Evolutionary conservation across 805 yeast genomes (phyloP).

Genomic region (Sugiyamaella boreocaroliniensis): DNA sequence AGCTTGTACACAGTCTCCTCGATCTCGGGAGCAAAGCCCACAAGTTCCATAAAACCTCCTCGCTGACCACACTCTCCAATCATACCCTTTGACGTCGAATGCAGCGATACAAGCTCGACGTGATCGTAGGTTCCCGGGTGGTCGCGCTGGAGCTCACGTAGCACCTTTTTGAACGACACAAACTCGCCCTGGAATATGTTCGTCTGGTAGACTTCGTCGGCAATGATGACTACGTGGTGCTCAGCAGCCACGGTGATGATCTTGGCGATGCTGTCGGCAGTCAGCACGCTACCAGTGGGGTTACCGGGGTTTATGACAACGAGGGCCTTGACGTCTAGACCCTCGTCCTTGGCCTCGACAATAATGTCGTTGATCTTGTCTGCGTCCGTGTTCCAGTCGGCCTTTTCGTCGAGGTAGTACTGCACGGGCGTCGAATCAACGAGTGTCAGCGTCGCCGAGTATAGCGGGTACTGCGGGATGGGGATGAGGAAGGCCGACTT

Average conservation of each 20-base stretch:
- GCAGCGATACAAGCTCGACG: slow-evolving; percentile 87
- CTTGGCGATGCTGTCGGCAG: slow-evolving; percentile 57
- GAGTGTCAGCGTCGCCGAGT: slow-evolving; percentile 88
- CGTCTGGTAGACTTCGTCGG: slow-evolving; percentile 97
- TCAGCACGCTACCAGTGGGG: slow-evolving; percentile 88
- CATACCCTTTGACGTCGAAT: slow-evolving; percentile 97
- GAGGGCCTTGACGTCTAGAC: slow-evolving; percentile 57
- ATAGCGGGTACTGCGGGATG: slow-evolving; percentile 95
- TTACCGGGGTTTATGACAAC: slow-evolving; percentile 98
- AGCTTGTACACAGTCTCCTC: slow-evolving; percentile 69
- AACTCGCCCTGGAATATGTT: slow-evolving; percentile 80
- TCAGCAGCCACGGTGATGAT: slow-evolving; percentile 76
- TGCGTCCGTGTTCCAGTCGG: slow-evolving; percentile 80
- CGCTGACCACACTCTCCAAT: slow-evolving; percentile 99
- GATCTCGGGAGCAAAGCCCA: slow-evolving; percentile 70
- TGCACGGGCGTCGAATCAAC: slow-evolving; percentile 79
- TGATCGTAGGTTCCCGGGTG: slow-evolving; percentile 52
- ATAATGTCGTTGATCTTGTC: slow-evolving; percentile 28
- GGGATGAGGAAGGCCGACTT: slow-evolving; percentile 74
- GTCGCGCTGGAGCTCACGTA: slow-evolving; percentile 52
- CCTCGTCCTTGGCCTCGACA: slow-evolving; percentile 24
- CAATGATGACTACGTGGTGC: slow-evolving; percentile 77
- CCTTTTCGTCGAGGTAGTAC: slow-evolving; percentile 73
- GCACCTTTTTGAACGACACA: slow-evolving; percentile 74
- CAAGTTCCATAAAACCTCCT: slow-evolving; percentile 96